Conservation (phyloP, 192 early-diverging fungal species). For the Backusella morwellensis region DNA sequence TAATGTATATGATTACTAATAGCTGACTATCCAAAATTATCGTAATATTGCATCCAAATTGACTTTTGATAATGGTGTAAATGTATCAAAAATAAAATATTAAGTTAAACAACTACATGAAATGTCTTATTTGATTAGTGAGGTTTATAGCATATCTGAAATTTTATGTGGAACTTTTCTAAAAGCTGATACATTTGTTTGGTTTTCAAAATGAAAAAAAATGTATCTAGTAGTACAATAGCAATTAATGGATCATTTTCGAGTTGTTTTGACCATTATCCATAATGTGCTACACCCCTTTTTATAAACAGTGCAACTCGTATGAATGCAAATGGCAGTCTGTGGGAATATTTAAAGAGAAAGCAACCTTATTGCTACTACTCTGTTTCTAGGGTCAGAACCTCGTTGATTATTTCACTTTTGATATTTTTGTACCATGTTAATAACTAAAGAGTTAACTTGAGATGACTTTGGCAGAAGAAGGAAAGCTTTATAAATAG, state of each 20-base stretch:
- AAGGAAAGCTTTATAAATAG: background rate
- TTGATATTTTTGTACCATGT: background rate
- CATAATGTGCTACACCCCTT: background rate
- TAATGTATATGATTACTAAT: background rate
- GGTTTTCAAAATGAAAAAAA: background rate
- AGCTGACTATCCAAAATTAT: background rate
- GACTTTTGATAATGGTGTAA: background rate
- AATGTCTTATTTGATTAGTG: constrained; percentile 3
- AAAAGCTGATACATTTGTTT: background rate
- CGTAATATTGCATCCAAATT: background rate
- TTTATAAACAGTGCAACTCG: background rate
- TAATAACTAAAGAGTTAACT: background rate
- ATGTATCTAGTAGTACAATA: background rate
- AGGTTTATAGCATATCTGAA: background rate
- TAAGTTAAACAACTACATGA: background rate
- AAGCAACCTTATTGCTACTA: background rate
- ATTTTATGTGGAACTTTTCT: background rate
- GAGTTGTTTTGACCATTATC: background rate
- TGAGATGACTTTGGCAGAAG: background rate
- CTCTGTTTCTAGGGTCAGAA: background rate
- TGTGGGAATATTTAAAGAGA: background rate
- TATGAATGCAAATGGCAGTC: background rate
- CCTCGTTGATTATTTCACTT: background rate
- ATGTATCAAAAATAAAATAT: background rate
- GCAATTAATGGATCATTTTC: background rate